Base-by-base conservation (phyloP, 2,329 filamentous ascomycete species). In the Lachnellula subtilissima region DNA sequence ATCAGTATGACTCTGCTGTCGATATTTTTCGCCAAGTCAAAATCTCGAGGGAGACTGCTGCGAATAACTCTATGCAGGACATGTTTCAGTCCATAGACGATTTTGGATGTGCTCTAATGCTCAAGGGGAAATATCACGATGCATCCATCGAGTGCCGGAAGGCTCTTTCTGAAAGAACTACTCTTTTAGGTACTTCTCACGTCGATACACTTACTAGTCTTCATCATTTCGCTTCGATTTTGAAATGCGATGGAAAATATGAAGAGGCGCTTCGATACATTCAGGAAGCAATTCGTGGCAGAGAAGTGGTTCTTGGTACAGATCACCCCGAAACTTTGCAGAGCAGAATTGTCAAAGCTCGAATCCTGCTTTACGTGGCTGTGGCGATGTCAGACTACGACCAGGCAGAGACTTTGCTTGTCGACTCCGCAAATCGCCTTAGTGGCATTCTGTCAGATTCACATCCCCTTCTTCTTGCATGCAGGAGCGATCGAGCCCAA, bases 311-410 rank as follows among this genome's bases (percentile, higher is more conserved):
- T 19, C 53, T 62, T 11, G 63, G 62, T 6, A 22, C 47, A 7
- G 52, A 66, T 19, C 64, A 66, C 36, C 64, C 63, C 2, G 58
- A 65, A 17, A 66, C 64, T 12, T 49, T 62, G 11, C 52, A 63
- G 28, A 64, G 62, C 50, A 64, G 60, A 50, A 60, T 56, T 37
- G 23, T 63, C 15, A 62, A 64, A 47, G 63, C 62, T 28, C 53
- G 50, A 23, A 59, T 65, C 32, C 48, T 64, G 22, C 40, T 61
- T 22, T 52, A 56, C 5, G 64, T 60, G 32, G 62, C 63, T 25
- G 51, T 60, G n/a, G 57, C 61, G 2, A 40, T 48, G 1, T 46
- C 52, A 2, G 63, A 66, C 8, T 64, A 58, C 17, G 57, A 64
- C 32, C 61, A 66, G 35, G 61, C 59, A 4, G 63, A 66, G 48